Evolutionary conservation across 768 basidiomycete genomes (phyloP).

Genomic region (Gloeopeniophorella convolvens): DNA sequence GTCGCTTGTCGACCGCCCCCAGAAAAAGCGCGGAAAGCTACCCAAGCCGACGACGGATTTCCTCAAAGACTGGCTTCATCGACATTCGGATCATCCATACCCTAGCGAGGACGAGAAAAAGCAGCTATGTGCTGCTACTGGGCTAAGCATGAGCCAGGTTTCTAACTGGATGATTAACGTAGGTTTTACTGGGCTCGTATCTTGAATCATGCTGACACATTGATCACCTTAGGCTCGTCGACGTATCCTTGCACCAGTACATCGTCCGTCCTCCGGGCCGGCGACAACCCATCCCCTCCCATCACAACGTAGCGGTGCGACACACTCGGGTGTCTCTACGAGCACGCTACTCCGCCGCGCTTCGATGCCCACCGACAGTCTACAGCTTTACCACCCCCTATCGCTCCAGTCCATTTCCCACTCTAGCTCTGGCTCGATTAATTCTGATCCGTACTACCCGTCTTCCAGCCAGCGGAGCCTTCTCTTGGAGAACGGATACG

Average conservation of each 20-base stretch:
- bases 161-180: constrained; percentile 95
- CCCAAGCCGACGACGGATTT: constrained; percentile 89
- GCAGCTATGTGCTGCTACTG: constrained; percentile 78
- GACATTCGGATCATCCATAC: constrained; percentile 85
- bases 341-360: constrained; percentile 41
- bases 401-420: constrained; percentile 51
- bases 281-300: constrained; percentile 72
- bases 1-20: constrained; percentile 66
- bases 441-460: constrained; percentile 18
- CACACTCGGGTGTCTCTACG: constrained; percentile 22
- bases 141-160: constrained; percentile 83
- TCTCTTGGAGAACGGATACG: constrained; percentile 13
- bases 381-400: constrained; percentile 77
- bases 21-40: constrained; percentile 79
- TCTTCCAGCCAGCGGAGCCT: constrained; percentile 14
- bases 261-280: constrained; percentile 66
- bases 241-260: constrained; percentile 77
- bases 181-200: constrained; percentile 23
- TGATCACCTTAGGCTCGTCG: constrained; percentile 54
- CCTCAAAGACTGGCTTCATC: constrained; percentile 82
- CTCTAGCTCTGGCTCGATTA: constrained; percentile 14
- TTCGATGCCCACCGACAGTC: constrained; percentile 61
- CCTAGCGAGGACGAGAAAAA: constrained; percentile 90
- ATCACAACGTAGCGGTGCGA: constrained; percentile 24
- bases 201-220: constrained; percentile 17